Conservation (phyloP, 1,139 yeast genomes). For the Kodamaea sp. region DNA sequence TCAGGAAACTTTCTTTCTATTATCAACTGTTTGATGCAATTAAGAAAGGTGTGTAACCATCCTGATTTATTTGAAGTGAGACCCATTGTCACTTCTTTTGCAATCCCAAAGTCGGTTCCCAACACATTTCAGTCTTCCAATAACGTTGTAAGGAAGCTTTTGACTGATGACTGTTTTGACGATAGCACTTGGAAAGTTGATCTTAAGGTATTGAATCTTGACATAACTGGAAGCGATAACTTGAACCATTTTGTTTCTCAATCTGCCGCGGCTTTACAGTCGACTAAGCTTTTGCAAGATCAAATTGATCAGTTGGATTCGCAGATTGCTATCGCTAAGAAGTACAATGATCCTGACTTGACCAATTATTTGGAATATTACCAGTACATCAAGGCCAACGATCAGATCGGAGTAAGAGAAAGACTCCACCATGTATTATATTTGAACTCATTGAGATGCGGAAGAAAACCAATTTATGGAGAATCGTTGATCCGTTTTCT, state of each 20-base stretch:
- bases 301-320: constrained; percentile 44
- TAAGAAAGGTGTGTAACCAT: constrained; percentile 96
- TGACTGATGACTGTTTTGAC: constrained; percentile 26
- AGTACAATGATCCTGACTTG: constrained; percentile 38
- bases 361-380: constrained; percentile 63
- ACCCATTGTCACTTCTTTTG: constrained; percentile 89
- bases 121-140: constrained; percentile 49
- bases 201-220: constrained; percentile 60
- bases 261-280: constrained; percentile 47
- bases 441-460: constrained; percentile 64
- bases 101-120: constrained; percentile 65
- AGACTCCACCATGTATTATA: constrained; percentile 60
- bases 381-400: constrained; percentile 52
- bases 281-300: constrained; percentile 44
- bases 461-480: constrained; percentile 59
- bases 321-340: constrained; percentile 30
- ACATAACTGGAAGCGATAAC: constrained; percentile 51
- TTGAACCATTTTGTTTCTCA: constrained; percentile 51
- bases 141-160: constrained; percentile 41
- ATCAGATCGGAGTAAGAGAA: constrained; percentile 51
- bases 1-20: constrained; percentile 95
- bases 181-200: constrained; percentile 35
- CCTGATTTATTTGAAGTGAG: constrained; percentile 96
- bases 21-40: constrained; percentile 96
- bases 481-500: constrained; percentile 34